These are phyloP conservation scores for Nelumbo lutea DNA, from an alignment of 164 flowering plant species.

Conservation along the genomic window DNA sequence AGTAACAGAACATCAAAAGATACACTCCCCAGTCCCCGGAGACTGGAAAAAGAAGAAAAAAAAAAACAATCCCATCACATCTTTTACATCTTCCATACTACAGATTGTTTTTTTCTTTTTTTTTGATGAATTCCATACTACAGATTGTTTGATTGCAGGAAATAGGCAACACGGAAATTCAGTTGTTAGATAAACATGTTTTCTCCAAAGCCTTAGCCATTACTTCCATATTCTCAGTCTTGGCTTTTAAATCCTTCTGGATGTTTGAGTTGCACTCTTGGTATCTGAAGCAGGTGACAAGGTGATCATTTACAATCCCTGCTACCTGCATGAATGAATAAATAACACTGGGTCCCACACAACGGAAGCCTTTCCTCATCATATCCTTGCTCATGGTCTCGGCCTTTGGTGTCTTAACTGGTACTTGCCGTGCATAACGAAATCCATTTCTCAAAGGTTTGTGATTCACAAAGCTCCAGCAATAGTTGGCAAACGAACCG, in stretches of 20 bases:
- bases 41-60: not conserved
- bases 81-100: slow-evolving; percentile 4
- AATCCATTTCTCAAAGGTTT: slow-evolving; percentile 56
- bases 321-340: slow-evolving; percentile 90
- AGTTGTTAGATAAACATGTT: slow-evolving; percentile 19
- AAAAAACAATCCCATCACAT: not conserved
- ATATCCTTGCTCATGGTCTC: slow-evolving; percentile 82
- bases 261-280: slow-evolving; percentile 34
- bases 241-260: slow-evolving; percentile 21
- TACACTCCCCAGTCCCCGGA: not conserved
- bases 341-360: slow-evolving; percentile 74
- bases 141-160: not conserved
- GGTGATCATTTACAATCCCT: slow-evolving; percentile 81
- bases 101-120: not conserved
- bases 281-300: slow-evolving; percentile 69
- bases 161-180: slow-evolving; percentile 11
- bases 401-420: slow-evolving; percentile 84
- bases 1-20: not conserved
- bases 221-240: slow-evolving; percentile 18
- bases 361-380: slow-evolving; percentile 80
- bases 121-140: too few species aligned
- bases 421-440: slow-evolving; percentile 71
- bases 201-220: slow-evolving; percentile 22
- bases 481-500: slow-evolving; percentile 78
- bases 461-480: slow-evolving; percentile 78